Evolutionary conservation across 495 filamentous ascomycete species (phyloP).

Genomic region (Cetradonia linearis): DNA sequence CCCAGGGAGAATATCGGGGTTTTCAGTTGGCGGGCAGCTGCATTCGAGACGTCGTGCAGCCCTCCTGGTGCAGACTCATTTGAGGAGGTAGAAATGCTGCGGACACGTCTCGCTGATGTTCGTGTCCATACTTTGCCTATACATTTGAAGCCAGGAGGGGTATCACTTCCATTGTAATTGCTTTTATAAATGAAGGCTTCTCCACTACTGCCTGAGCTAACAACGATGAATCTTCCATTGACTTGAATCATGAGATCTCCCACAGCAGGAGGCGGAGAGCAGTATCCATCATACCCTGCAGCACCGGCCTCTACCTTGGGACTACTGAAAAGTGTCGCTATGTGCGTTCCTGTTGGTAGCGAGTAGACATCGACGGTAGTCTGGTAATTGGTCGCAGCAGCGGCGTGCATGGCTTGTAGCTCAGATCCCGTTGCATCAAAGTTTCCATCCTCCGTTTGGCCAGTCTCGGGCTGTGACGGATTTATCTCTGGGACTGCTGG

Average conservation of each 20-base stretch:
- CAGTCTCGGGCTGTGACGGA: constrained; percentile 8
- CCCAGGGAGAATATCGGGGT: constrained; percentile 62
- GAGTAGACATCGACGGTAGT: constrained; percentile 83
- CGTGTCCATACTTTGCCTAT: constrained; percentile 82
- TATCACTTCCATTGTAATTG: constrained; percentile 24
- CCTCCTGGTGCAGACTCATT: constrained; percentile 45
- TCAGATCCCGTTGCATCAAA: constrained; percentile 24
- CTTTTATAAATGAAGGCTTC: constrained; percentile 67
- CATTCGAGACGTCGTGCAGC: constrained; percentile 36
- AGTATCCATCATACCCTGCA: constrained; percentile 33
- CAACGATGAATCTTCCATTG: constrained; percentile 53
- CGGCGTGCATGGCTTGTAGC: constrained; percentile 21
- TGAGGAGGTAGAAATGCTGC: constrained; percentile 44
- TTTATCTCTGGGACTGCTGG: constrained; percentile 41
- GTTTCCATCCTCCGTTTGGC: constrained; percentile 17
- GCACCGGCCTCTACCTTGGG: constrained; percentile 20
- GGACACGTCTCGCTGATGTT: constrained; percentile 47
- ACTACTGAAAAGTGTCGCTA: constrained; percentile 58
- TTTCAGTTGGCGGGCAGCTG: constrained; percentile 36
- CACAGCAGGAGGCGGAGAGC: constrained; percentile 48
- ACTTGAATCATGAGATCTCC: constrained; percentile 63
- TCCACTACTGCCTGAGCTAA: constrained; percentile 72
- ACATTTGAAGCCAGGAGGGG: constrained; percentile 44
- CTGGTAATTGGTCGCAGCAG: constrained; percentile 50
- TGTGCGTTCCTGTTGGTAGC: constrained; percentile 52